A percentile compares a stretch with the other conserved stretches of the same genome.
phyloP scores from a whole-genome alignment of 208 protist species.

The Trypanosoma lewisi region DNA sequence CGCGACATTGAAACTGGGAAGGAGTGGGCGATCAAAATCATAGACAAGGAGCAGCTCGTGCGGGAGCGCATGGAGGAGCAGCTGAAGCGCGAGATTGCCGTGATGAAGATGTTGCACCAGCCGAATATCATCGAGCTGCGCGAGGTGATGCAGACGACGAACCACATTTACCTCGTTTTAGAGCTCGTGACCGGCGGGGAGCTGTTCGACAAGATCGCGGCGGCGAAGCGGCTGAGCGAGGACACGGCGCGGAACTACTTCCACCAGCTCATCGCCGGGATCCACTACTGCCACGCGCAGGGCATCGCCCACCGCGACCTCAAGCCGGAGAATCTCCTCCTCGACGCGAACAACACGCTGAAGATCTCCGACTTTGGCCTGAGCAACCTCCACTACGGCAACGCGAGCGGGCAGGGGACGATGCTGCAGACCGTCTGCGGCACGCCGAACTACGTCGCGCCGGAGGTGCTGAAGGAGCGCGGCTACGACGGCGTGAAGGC shows the following conservation, averaged over 20 bases:
- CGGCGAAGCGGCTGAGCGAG: conserved; percentile 80
- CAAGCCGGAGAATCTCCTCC: conserved; percentile 90
- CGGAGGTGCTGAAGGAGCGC: conserved; percentile 69
- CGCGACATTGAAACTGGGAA: conserved; percentile 67
- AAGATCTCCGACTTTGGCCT: conserved; percentile 93
- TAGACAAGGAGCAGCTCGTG: conserved; percentile 84
- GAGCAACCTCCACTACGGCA: conserved; percentile 62
- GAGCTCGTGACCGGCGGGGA: conserved; percentile 91
- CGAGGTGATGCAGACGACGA: conserved; percentile 86
- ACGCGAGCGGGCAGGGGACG: conserved; percentile 35
- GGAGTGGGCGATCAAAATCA: conserved; percentile 87
- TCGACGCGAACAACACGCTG: conserved; percentile 70
- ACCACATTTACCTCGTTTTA: conserved; percentile 91
- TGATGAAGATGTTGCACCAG: conserved; percentile 89
- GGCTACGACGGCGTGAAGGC: conserved; percentile 82
- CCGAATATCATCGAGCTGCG: conserved; percentile 82
- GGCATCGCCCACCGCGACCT: conserved; percentile 89
- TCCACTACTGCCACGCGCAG: conserved; percentile 90
- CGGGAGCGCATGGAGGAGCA: conserved; percentile 90
- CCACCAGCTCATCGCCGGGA: conserved; percentile 91
- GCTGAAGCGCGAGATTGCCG: conserved; percentile 86
- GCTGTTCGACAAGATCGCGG: conserved; percentile 90
- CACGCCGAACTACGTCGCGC: conserved; percentile 72
- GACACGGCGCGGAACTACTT: conserved; percentile 90
- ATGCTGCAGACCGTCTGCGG: conserved; percentile 61